Percentiles rank a stretch among this genome's conserved stretches.
Evolutionary conservation across 129 eudicot genomes (phyloP).

Genomic region (Centaurea solstitialis): DNA sequence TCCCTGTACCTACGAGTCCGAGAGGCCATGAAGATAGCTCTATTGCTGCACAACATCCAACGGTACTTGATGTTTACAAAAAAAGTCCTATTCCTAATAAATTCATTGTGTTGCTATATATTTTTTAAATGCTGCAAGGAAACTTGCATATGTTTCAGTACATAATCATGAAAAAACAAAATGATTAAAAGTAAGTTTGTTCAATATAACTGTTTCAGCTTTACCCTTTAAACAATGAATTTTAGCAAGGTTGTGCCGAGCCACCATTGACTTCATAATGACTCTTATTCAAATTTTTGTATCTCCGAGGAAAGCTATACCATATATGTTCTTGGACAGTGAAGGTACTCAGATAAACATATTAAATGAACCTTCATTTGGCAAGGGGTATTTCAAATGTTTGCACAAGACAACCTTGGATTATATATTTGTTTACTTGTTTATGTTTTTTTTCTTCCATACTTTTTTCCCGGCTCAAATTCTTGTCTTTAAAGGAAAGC

Average conservation of each 20-base stretch:
- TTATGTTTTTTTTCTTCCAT: background rate
- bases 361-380: background rate
- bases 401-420: background rate
- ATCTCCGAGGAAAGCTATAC: conserved; percentile 3
- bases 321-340: background rate
- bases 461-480: background rate
- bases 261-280: conserved; percentile 9
- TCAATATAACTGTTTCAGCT: conserved; percentile 6
- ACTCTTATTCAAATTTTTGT: background rate
- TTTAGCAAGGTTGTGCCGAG: background rate
- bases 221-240: conserved; percentile 4
- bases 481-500: background rate
- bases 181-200: conserved; percentile 8
- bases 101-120: background rate
- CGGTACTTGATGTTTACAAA: conserved; percentile 44
- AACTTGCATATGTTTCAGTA: conserved; percentile 7
- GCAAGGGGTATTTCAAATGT: background rate
- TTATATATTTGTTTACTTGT: background rate
- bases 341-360: background rate
- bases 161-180: conserved; percentile 10
- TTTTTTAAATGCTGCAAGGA: background rate
- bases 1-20: conserved; percentile 82
- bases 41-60: conserved; percentile 56
- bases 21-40: conserved; percentile 90
- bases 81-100: background rate